Percentiles rank a stretch among this genome's conserved stretches.
These are phyloP conservation scores for Wickerhamomyces bovis DNA, from an alignment of 805 yeast genomes.

Conservation along the genomic window DNA sequence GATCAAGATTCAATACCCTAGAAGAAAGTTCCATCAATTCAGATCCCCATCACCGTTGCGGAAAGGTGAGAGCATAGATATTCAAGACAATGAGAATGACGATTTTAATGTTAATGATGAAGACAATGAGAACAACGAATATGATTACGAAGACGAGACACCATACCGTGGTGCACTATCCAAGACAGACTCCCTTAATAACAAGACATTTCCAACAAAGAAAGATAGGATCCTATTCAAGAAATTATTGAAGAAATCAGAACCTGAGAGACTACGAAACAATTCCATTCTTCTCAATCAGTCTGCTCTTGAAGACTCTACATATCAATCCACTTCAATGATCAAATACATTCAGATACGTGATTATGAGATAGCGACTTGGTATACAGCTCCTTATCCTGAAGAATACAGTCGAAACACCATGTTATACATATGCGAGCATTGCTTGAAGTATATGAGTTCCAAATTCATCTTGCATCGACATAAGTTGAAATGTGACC, in stretches of 20 bases:
- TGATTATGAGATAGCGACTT: constrained; percentile 71
- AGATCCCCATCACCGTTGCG: constrained; percentile 21
- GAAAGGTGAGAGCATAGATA: constrained; percentile 13
- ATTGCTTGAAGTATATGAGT: constrained; percentile 73
- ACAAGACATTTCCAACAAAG: constrained; percentile 52
- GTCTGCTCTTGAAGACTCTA: constrained; percentile 4
- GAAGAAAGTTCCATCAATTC: constrained; percentile 18
- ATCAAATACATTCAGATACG: constrained; percentile 60
- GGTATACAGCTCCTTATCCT: constrained; percentile 94
- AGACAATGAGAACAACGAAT: constrained; percentile 7
- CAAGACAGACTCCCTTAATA: constrained; percentile 53
- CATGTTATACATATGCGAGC: constrained; percentile 73
- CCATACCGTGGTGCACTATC: constrained; percentile 65
- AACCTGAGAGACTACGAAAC: constrained; percentile 30
- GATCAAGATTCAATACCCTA: constrained; percentile 17
- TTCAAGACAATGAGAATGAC: constrained; percentile 19
- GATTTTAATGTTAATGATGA: constrained; percentile 21
- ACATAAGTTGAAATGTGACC: constrained; percentile 70
- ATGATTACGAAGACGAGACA: constrained; percentile 37
- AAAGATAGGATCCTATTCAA: constrained; percentile 47
- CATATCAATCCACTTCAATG: constrained; percentile 13
- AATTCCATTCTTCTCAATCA: constrained; percentile 28
- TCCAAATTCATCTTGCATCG: constrained; percentile 62
- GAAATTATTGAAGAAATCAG: constrained; percentile 33
- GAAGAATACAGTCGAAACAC: constrained; percentile 65